These are phyloP conservation scores for Galerina marginata DNA, from an alignment of 768 basidiomycete genomes.

Conservation along the genomic window DNA sequence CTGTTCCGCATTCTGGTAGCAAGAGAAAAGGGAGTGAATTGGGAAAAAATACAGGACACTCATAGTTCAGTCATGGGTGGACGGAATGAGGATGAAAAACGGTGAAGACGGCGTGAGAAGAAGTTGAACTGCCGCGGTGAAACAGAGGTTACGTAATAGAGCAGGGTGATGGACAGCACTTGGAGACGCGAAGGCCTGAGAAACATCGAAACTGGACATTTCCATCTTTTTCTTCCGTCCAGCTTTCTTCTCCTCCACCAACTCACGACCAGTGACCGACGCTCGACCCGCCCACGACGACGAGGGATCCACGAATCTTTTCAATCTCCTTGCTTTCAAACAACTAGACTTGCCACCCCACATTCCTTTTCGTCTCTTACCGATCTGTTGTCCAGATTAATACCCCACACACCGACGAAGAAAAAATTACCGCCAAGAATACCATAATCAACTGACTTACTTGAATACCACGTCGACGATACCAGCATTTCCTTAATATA, in stretches of 20 bases:
- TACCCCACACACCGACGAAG: conserved; percentile 15
- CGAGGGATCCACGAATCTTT: conserved; percentile 9
- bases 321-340: conserved; percentile 8
- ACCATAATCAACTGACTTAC: conserved; percentile 17
- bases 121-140: not conserved
- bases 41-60: not conserved
- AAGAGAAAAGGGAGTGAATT: not conserved
- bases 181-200: conserved; percentile 23
- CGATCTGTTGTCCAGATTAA: conserved; percentile 10
- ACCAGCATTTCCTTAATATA: conserved; percentile 35
- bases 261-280: conserved; percentile 13
- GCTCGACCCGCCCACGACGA: conserved; percentile 7
- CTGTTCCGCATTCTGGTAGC: not conserved
- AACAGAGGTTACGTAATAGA: conserved; percentile 19
- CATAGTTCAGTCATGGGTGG: not conserved
- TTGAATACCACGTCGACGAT: conserved; percentile 34
- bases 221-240: not conserved
- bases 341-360: conserved; percentile 32
- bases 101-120: conserved; percentile 21
- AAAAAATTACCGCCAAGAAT: conserved; percentile 13
- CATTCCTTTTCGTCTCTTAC: conserved; percentile 23
- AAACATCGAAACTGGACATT: conserved; percentile 7
- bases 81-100: not conserved
- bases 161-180: conserved; percentile 17
- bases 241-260: conserved; percentile 8